Evolutionary conservation across 1,139 yeast genomes (phyloP).

Genomic region (Zhuliangozyma parablackwelliae): DNA sequence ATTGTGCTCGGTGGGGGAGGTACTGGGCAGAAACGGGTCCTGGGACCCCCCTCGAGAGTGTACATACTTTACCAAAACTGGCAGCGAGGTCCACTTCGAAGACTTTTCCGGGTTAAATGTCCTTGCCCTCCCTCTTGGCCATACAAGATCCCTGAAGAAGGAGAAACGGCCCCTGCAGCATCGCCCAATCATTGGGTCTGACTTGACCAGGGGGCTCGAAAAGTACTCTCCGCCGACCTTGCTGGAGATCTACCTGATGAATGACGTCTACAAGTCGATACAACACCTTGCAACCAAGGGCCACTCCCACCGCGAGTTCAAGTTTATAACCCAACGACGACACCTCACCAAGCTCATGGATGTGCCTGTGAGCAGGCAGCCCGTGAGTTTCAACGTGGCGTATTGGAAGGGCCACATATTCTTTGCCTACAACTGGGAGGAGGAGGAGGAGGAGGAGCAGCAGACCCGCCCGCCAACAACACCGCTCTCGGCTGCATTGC

Average conservation of each 20-base stretch:
- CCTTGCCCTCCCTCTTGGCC: conserved; percentile 2
- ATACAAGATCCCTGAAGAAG: conserved; percentile 4
- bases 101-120: conserved; percentile 7
- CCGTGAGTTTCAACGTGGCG: conserved; percentile 15
- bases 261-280: conserved; percentile 15
- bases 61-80: conserved; percentile 6
- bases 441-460: conserved; percentile 2
- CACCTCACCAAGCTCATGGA: conserved; percentile 16
- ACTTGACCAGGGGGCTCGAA: conserved; percentile 16
- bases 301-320: conserved; percentile 8
- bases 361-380: conserved; percentile 16
- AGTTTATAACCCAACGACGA: conserved; percentile 18
- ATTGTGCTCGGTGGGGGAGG: too few species aligned
- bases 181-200: conserved; percentile 15
- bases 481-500: conserved; percentile 8
- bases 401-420: conserved; percentile 18
- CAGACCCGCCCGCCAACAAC: neutral
- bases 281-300: conserved; percentile 7
- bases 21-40: too few species aligned
- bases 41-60: conserved; percentile 6
- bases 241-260: conserved; percentile 15
- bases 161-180: conserved; percentile 1
- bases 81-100: conserved; percentile 1
- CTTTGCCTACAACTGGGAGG: conserved; percentile 19
- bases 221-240: conserved; percentile 10